A percentile compares a stretch with the other conserved stretches of the same genome.
Conservation (phyloP, 75 land plant genomes). For the Cunninghamia lanceolata region DNA sequence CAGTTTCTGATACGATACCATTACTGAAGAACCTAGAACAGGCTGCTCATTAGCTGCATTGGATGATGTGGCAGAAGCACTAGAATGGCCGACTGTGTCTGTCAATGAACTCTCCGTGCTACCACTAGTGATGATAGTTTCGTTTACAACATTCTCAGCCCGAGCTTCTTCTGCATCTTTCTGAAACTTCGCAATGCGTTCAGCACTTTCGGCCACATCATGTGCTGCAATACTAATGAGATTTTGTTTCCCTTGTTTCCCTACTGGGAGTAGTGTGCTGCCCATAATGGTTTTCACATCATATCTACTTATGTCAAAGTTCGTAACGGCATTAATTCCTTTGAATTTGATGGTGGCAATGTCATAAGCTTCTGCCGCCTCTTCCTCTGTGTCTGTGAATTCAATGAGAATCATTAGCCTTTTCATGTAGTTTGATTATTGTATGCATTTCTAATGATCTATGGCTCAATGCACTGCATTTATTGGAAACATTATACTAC, state of each 20-base stretch:
- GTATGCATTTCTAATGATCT: too few species aligned
- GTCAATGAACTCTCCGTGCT: neutral
- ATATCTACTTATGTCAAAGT: constrained; percentile 80
- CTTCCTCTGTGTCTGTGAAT: constrained; percentile 63
- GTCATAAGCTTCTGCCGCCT: constrained; percentile 93
- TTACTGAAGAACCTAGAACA: neutral
- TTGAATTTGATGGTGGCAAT: constrained; percentile 85
- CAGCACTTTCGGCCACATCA: too few species aligned
- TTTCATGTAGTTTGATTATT: too few species aligned
- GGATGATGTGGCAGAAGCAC: neutral
- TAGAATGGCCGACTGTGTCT: neutral
- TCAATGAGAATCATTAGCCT: neutral
- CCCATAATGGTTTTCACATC: constrained; percentile 51
- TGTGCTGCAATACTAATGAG: too few species aligned
- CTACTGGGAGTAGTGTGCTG: neutral
- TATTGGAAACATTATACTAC: too few species aligned
- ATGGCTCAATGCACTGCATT: too few species aligned
- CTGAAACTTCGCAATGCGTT: neutral
- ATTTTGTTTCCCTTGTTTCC: too few species aligned
- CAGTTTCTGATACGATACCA: too few species aligned
- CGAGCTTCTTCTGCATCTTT: neutral
- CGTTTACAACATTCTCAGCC: neutral
- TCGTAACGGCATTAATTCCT: constrained; percentile 73
- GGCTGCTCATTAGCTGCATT: neutral
- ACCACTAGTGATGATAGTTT: neutral